These are phyloP conservation scores for Moelleriella libera DNA, from an alignment of 2,329 filamentous ascomycete species.

Conservation along the genomic window DNA sequence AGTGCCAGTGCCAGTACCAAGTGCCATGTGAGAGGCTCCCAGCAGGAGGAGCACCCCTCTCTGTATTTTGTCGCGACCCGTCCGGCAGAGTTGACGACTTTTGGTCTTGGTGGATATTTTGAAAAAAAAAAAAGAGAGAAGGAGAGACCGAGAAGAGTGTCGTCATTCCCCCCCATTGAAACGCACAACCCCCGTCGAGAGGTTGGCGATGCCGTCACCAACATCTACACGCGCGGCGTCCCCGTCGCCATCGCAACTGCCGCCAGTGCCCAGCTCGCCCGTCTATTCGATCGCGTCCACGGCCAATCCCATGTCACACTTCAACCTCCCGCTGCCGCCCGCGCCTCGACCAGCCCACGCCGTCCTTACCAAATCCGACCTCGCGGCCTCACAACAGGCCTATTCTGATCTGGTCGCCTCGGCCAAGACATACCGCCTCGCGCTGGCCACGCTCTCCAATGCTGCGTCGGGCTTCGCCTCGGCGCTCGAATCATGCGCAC, in stretches of 20 bases:
- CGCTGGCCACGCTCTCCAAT: constrained; percentile 44
- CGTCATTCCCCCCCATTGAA: too few relatives aligned
- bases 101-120: too few relatives aligned
- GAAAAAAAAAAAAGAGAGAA: too few relatives aligned
- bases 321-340: constrained; percentile 46
- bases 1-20: background rate
- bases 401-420: constrained; percentile 47
- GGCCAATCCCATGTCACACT: constrained; percentile 42
- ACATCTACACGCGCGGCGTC: constrained; percentile 24
- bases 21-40: background rate
- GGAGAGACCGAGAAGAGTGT: too few relatives aligned
- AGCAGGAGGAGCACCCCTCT: background rate
- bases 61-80: background rate
- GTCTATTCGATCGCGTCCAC: constrained; percentile 51
- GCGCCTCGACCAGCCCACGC: constrained; percentile 42
- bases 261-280: constrained; percentile 47
- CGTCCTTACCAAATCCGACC: constrained; percentile 48
- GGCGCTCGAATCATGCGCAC: constrained; percentile 53
- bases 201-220: constrained; percentile 19
- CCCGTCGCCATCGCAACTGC: constrained; percentile 40
- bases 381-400: constrained; percentile 46
- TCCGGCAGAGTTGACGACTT: too few relatives aligned
- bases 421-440: constrained; percentile 49
- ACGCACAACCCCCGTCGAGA: too few relatives aligned
- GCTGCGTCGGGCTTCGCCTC: constrained; percentile 50